Evolutionary conservation across 2,329 filamentous ascomycete species (phyloP).

Genomic region (Colletotrichum spaethianum): DNA sequence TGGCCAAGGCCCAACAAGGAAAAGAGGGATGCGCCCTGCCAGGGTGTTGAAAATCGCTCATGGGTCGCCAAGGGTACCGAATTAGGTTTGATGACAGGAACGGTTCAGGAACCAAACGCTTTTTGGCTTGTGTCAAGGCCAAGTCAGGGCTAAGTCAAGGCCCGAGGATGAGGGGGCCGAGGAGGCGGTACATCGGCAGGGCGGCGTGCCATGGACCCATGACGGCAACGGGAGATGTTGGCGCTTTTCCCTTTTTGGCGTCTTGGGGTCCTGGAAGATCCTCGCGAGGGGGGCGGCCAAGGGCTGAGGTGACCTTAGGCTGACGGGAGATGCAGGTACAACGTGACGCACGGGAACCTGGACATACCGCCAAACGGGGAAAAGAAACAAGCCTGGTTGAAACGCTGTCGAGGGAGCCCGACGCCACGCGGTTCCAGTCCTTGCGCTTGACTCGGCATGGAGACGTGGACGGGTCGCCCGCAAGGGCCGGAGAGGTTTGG

Average conservation of each 20-base stretch:
- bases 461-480: conserved; percentile 26
- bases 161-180: conserved; percentile 15
- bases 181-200: conserved; percentile 7
- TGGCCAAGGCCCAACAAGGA: conserved; percentile 30
- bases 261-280: background rate
- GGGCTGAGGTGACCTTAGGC: conserved; percentile 21
- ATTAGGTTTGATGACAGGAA: conserved; percentile 37
- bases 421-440: conserved; percentile 33
- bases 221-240: conserved; percentile 16
- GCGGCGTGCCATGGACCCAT: background rate
- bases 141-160: background rate
- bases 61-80: conserved; percentile 20
- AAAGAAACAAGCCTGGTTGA: background rate
- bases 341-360: conserved; percentile 17
- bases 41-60: conserved; percentile 39
- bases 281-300: conserved; percentile 7
- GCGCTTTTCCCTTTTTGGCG: conserved; percentile 12
- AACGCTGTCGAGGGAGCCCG: background rate
- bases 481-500: conserved; percentile 14
- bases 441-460: conserved; percentile 37
- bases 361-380: background rate
- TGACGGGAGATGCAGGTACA: conserved; percentile 37
- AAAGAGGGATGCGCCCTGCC: conserved; percentile 27
- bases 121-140: conserved; percentile 9
- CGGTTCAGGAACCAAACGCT: conserved; percentile 38